phyloP scores from a whole-genome alignment of 768 basidiomycete genomes.

The Suillus lakei region DNA sequence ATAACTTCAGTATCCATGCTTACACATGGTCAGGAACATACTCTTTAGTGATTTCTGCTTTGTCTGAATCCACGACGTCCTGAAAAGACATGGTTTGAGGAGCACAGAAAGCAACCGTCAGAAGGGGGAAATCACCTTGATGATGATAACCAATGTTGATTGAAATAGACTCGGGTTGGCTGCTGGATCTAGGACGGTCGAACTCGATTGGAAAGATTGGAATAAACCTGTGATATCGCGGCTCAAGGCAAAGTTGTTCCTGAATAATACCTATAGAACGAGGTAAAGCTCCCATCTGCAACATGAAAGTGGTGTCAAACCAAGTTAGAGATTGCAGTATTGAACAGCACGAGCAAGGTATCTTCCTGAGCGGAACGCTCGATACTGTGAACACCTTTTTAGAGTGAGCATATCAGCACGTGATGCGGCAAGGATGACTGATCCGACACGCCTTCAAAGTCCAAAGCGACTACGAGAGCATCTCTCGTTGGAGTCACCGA shows the following conservation, averaged over 20 bases:
- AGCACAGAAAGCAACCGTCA: not conserved
- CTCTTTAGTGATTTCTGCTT: constrained; percentile 61
- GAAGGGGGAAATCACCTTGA: constrained; percentile 47
- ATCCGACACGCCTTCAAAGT: constrained; percentile 57
- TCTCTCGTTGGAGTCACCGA: constrained; percentile 65
- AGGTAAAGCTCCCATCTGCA: not conserved
- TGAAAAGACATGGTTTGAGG: constrained; percentile 21
- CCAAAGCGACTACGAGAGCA: constrained; percentile 58
- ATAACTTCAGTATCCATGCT: not conserved
- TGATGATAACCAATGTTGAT: constrained; percentile 63
- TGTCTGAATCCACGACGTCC: constrained; percentile 70
- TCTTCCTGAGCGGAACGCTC: constrained; percentile 69
- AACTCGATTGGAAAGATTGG: constrained; percentile 64
- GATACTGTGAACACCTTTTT: constrained; percentile 59
- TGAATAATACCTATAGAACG: constrained; percentile 55
- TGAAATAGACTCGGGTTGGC: constrained; percentile 63
- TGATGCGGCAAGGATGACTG: constrained; percentile 9
- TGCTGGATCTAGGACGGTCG: constrained; percentile 59
- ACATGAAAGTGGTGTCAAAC: constrained; percentile 34
- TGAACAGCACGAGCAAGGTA: constrained; percentile 65
- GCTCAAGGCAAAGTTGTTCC: constrained; percentile 67
- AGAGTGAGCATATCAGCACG: not conserved
- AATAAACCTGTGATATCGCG: constrained; percentile 65
- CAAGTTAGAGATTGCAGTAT: constrained; percentile 67
- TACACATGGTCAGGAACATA: constrained; percentile 30